Evolutionary conservation across 2,329 filamentous ascomycete species (phyloP).

Genomic region (Phoma sp.): DNA sequence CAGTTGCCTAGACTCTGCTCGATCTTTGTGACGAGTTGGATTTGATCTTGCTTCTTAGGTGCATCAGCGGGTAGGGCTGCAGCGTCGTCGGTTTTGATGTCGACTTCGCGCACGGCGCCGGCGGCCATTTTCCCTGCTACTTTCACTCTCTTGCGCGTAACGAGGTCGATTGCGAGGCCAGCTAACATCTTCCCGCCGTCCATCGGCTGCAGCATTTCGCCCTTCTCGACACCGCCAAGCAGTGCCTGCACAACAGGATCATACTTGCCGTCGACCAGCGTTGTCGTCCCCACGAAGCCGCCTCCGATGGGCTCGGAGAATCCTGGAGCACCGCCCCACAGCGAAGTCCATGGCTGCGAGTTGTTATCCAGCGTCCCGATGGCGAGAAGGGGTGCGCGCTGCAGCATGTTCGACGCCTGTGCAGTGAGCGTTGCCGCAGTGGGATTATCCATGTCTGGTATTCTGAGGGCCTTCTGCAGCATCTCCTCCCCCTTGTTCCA

Average conservation of each 20-base stretch:
- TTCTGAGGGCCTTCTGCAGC: slow-evolving; percentile 68
- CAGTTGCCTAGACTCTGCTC: slow-evolving; percentile 80
- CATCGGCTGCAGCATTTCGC: slow-evolving; percentile 1
- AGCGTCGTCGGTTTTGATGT: slow-evolving; percentile 39
- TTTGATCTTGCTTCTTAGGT: slow-evolving; percentile 41
- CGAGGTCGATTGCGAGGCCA: slow-evolving; percentile 69
- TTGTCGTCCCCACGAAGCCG: slow-evolving; percentile 69
- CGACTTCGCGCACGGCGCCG: slow-evolving; percentile 59
- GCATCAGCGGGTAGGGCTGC: slow-evolving; percentile 7
- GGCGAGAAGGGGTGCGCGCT: slow-evolving; percentile 71
- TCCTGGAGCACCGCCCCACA: slow-evolving; percentile 78
- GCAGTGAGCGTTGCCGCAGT: slow-evolving; percentile 69
- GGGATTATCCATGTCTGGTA: slow-evolving; percentile 69
- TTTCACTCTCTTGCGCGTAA: slow-evolving; percentile 75
- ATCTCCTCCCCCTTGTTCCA: slow-evolving; percentile 73
- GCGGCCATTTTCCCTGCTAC: slow-evolving; percentile 73
- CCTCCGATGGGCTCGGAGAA: slow-evolving; percentile 70
- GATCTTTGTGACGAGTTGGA: slow-evolving; percentile 72
- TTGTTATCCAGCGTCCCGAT: slow-evolving; percentile 74
- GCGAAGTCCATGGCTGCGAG: slow-evolving; percentile 75
- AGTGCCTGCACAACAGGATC: slow-evolving; percentile 76
- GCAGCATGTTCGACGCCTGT: slow-evolving; percentile 67
- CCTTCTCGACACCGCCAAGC: neutral
- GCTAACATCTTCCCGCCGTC: slow-evolving; percentile 62
- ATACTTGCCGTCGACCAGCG: slow-evolving; percentile 64